Percentiles rank a stretch among this genome's conserved stretches.
phyloP scores from a whole-genome alignment of 2,329 filamentous ascomycete species.

The Fusarium incarnatum region DNA sequence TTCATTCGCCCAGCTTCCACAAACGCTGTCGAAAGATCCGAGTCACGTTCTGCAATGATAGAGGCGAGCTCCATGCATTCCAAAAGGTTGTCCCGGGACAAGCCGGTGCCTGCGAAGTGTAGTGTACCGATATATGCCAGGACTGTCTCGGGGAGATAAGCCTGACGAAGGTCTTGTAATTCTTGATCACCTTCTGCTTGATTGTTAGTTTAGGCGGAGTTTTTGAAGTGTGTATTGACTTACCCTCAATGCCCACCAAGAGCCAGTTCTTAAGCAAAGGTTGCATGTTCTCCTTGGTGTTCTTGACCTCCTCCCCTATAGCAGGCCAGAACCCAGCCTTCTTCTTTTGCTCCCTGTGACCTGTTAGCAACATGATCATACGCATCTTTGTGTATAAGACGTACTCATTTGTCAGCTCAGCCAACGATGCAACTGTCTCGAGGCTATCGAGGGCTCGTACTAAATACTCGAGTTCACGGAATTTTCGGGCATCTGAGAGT shows the following conservation, averaged over 20 bases:
- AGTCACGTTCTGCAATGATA: conserved; percentile 76
- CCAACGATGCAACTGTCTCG: conserved; percentile 72
- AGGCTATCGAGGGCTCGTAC: conserved; percentile 74
- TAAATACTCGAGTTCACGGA: conserved; percentile 76
- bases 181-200: conserved; percentile 68
- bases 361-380: conserved; percentile 44
- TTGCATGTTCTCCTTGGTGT: conserved; percentile 66
- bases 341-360: conserved; percentile 47
- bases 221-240: conserved; percentile 32
- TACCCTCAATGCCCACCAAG: conserved; percentile 65
- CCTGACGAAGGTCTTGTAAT: conserved; percentile 73
- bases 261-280: conserved; percentile 76
- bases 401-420: conserved; percentile 65
- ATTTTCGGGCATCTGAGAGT: conserved; percentile 68
- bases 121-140: conserved; percentile 86
- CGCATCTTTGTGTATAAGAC: conserved; percentile 42
- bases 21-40: conserved; percentile 74
- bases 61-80: conserved; percentile 89
- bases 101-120: conserved; percentile 79
- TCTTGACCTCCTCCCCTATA: conserved; percentile 66
- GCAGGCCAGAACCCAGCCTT: conserved; percentile 65
- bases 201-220: conserved; percentile 20
- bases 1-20: conserved; percentile 74
- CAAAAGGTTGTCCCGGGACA: conserved; percentile 81
- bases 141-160: conserved; percentile 87